Conservation (phyloP, 805 yeast genomes). For the Yarrowia osloensis region DNA sequence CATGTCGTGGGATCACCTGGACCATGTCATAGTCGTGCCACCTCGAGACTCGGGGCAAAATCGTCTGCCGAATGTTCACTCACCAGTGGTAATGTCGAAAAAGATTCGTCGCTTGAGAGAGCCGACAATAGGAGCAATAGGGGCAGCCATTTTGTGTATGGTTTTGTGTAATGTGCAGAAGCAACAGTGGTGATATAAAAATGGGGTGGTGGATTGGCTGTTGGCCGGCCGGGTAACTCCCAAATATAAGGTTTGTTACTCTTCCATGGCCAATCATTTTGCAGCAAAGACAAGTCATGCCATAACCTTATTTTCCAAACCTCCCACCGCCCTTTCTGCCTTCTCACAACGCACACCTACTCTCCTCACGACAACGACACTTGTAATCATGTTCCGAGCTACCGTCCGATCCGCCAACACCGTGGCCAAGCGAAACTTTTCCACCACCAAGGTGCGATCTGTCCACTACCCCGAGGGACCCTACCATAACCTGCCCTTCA, state of each 20-base stretch:
- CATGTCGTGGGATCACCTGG: background rate
- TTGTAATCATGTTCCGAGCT: conserved; percentile 30
- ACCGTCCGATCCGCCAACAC: conserved; percentile 33
- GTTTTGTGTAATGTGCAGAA: background rate
- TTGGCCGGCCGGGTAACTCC: background rate
- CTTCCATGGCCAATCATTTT: background rate
- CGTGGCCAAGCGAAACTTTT: conserved; percentile 40
- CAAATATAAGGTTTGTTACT: background rate
- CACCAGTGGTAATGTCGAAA: conserved; percentile 73
- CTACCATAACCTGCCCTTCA: conserved; percentile 91
- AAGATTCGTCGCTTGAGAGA: conserved; percentile 76
- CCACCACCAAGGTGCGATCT: conserved; percentile 45
- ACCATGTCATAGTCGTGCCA: background rate
- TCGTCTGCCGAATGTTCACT: too few species aligned
- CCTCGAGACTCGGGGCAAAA: too few species aligned
- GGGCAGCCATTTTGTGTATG: conserved; percentile 56
- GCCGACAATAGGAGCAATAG: conserved; percentile 87
- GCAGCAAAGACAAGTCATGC: conserved; percentile 7
- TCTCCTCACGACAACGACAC: conserved; percentile 3
- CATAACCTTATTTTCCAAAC: conserved; percentile 6
- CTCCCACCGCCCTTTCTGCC: background rate
- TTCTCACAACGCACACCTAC: background rate
- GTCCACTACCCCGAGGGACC: conserved; percentile 73
- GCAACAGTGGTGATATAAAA: background rate
- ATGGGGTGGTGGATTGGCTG: background rate